Base-by-base conservation (phyloP, 768 basidiomycete species). In the Suillus plorans region DNA sequence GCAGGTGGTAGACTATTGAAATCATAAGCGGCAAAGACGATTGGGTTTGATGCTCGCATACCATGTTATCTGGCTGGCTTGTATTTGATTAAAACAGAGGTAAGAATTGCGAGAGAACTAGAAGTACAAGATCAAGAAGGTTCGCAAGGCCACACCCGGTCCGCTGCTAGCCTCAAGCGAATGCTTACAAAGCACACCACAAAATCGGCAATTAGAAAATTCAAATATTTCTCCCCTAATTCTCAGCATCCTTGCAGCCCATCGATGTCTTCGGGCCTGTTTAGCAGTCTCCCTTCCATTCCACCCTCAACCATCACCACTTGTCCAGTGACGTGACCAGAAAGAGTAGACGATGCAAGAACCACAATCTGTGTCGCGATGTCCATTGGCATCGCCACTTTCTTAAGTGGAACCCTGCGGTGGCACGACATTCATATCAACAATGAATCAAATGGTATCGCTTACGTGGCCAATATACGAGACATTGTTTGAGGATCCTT, bases 1-100 rank as follows among this genome's bases (percentile, higher is more conserved):
- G 78, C 95, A 97, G 69, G 93, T 91, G 52, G 96, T 98, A 13
- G 95, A 96, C 96, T 97, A 66, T 63, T 52, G 34, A 52, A 28
- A 44, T 52, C 18, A 41, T 63, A 7, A 39, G 22, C 28, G 22
- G 5, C 18, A n/a, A 57, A 28, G 6, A 25, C 16, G 12, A 41
- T 31, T 12, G 34, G 16, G 5, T 1, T 63, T 45, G 2, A 63
- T 55, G 22, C n/a, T 62, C 47, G 14, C 59, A 49, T 47, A 49
- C 63, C 63, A 64, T 64, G 14, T 5, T 63, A 25, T 59, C 57
- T 57, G 10, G 16, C 37, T 41, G 22, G 37, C 5, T 59, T 25
- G 6, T 18, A 28, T 41, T 42, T 20, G 3, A 10, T 28, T 3
- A 3, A 25, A 18, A 10, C 28, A 41, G 39, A 12, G 25, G 25